Percentiles rank a stretch among this genome's conserved stretches.
Evolutionary conservation across 139 green algal species (phyloP).

Genomic region (Micromonas pusilla): DNA sequence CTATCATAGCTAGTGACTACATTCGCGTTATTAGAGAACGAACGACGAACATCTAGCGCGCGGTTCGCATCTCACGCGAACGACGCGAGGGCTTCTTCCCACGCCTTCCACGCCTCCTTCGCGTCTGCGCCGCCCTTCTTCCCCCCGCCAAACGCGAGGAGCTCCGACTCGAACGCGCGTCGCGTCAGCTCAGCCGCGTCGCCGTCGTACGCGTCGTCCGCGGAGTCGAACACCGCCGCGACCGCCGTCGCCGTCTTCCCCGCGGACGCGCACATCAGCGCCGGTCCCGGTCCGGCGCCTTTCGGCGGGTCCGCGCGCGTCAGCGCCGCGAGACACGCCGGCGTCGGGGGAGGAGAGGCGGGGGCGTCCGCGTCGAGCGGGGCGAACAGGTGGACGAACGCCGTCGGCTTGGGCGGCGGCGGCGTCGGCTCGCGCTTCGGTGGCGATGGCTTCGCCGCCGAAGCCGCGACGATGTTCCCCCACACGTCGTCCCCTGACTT

Average conservation of each 20-base stretch:
- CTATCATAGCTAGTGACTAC: background rate
- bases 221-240: background rate
- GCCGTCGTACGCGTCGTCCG: background rate
- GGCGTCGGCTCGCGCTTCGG: background rate
- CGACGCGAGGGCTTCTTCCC: background rate
- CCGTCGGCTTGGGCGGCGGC: too few relatives aligned
- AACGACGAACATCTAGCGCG: too few relatives aligned
- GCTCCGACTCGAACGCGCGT: background rate
- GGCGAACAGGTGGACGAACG: background rate
- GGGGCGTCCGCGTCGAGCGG: background rate
- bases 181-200: background rate
- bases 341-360: too few relatives aligned
- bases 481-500: background rate
- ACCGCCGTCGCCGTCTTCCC: background rate
- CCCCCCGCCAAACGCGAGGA: background rate
- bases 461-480: too few relatives aligned
- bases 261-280: background rate
- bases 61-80: too few relatives aligned
- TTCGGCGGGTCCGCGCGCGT: background rate
- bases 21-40: background rate
- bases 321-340: too few relatives aligned
- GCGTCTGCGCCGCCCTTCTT: background rate
- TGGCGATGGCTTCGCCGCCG: too few relatives aligned
- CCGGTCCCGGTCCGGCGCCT: background rate
- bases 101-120: background rate